phyloP scores from a whole-genome alignment of 2,329 filamentous ascomycete species.

The Chalaropsis ovoidea region DNA sequence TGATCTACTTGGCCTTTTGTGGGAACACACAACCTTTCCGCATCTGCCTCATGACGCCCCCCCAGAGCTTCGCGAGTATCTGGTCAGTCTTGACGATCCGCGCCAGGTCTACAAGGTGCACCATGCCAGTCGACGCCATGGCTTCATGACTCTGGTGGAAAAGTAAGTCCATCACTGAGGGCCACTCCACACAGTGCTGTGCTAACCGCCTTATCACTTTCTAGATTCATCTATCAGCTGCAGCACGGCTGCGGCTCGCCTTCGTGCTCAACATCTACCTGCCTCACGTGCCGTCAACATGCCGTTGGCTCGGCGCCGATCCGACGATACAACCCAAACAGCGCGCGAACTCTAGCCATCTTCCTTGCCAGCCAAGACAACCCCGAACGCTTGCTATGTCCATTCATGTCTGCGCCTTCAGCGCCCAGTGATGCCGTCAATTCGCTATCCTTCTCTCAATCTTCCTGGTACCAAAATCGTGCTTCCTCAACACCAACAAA shows the following conservation, averaged over 20 bases:
- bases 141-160: conserved; percentile 57
- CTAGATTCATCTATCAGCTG: conserved; percentile 70
- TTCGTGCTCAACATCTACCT: conserved; percentile 64
- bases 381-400: conserved; percentile 59
- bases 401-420: conserved; percentile 37
- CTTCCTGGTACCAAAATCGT: conserved; percentile 22
- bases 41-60: conserved; percentile 52
- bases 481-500: background rate
- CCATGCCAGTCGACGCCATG: conserved; percentile 49
- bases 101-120: conserved; percentile 51
- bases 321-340: conserved; percentile 69
- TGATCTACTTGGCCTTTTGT: conserved; percentile 48
- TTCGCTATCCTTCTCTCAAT: conserved; percentile 38
- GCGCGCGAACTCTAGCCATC: conserved; percentile 69
- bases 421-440: conserved; percentile 39
- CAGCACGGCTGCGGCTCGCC: conserved; percentile 64
- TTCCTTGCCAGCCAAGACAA: conserved; percentile 73
- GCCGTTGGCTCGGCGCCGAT: conserved; percentile 57
- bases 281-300: conserved; percentile 66
- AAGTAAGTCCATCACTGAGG: conserved; percentile 39
- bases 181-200: conserved; percentile 19
- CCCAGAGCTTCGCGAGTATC: conserved; percentile 43
- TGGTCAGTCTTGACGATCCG: conserved; percentile 52
- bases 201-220: background rate
- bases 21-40: conserved; percentile 51